Conservation (phyloP, 495 filamentous ascomycete species). For the Lineolata rhizophorae region DNA sequence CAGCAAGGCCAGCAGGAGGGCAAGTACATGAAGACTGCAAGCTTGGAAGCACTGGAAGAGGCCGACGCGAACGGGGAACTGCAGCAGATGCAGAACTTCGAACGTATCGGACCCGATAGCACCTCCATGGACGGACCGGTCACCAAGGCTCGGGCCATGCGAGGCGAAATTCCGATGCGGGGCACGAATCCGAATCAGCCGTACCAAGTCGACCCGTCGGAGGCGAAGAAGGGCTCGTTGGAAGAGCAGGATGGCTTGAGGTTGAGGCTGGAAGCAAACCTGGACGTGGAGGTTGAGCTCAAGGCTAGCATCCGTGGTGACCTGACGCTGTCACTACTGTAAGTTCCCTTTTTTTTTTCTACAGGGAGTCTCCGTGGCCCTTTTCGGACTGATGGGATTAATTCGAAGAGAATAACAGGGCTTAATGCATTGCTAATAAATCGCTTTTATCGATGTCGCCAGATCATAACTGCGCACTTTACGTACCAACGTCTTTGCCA, state of each 20-base stretch:
- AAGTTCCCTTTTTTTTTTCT: conserved; percentile 10
- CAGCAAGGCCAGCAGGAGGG: conserved; percentile 14
- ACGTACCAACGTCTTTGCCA: no score
- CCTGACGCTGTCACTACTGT: conserved; percentile 21
- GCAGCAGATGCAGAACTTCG: conserved; percentile 24
- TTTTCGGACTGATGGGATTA: no score
- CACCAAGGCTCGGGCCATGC: conserved; percentile 21
- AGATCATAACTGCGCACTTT: no score
- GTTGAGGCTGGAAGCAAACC: conserved; percentile 21
- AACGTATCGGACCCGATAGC: conserved; percentile 23
- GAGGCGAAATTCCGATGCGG: conserved; percentile 24
- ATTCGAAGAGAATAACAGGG: no score
- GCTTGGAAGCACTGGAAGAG: conserved; percentile 21
- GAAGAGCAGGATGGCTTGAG: conserved; percentile 21
- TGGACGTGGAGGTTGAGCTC: conserved; percentile 25
- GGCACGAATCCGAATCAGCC: conserved; percentile 20
- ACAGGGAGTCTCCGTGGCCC: neutral
- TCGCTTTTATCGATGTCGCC: no score
- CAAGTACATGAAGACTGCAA: conserved; percentile 21
- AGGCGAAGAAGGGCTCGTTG: conserved; percentile 11
- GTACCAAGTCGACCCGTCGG: conserved; percentile 13
- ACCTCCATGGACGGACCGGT: conserved; percentile 28
- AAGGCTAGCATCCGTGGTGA: conserved; percentile 23
- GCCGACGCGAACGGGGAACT: conserved; percentile 20
- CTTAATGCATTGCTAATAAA: no score